Evolutionary conservation across 164 flowering plant genomes (phyloP).

Genomic region (Cinnamomum micranthum): DNA sequence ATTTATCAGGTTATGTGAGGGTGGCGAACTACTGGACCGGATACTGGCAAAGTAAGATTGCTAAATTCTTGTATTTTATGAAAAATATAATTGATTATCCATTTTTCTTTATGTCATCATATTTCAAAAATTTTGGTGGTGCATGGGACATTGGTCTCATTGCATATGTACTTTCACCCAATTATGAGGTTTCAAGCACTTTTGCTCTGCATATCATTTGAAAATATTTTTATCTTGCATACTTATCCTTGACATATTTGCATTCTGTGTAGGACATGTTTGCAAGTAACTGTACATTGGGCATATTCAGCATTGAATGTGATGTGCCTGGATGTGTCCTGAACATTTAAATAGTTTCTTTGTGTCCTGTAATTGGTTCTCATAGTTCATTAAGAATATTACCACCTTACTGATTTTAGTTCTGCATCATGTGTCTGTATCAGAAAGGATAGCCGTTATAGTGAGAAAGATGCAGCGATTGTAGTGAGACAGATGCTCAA

Average conservation of each 20-base stretch:
- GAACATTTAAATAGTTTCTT: background rate
- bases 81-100: background rate
- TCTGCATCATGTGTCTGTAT: constrained; percentile 1
- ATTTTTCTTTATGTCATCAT: background rate
- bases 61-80: background rate
- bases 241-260: background rate
- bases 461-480: constrained; percentile 93
- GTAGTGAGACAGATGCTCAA: constrained; percentile 96
- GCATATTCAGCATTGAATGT: background rate
- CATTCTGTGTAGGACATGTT: background rate
- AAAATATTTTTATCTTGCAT: no score
- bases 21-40: constrained; percentile 93
- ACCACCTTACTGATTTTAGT: background rate
- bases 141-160: background rate
- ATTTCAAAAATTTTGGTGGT: background rate
- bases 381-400: background rate
- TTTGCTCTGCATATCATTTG: background rate
- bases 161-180: background rate
- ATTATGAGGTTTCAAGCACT: background rate
- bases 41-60: constrained; percentile 84
- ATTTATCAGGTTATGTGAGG: constrained; percentile 84
- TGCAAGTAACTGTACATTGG: background rate
- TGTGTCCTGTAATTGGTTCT: background rate
- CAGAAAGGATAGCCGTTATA: constrained; percentile 94
- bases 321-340: background rate